Percentiles rank a stretch among this genome's conserved stretches.
phyloP scores from a whole-genome alignment of 2,329 filamentous ascomycete genomes.

The Aspergillus sp. region DNA sequence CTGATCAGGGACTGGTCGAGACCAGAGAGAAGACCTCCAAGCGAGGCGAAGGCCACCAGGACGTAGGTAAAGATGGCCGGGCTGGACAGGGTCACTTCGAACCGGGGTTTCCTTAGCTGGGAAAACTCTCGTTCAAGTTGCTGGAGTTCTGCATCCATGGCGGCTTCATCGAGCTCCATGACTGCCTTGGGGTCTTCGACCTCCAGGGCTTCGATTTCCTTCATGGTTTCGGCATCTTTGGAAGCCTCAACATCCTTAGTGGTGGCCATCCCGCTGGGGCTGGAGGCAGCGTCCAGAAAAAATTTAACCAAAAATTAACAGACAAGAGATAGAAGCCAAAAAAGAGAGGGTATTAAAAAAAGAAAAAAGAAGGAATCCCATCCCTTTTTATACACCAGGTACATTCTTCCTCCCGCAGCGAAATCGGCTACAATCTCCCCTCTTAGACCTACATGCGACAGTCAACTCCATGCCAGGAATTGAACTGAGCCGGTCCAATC shows the following conservation, averaged over 20 bases:
- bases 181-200: slow-evolving; percentile 17
- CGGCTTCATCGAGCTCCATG: slow-evolving; percentile 19
- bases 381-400: no score
- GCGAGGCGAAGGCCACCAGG: slow-evolving; percentile 62
- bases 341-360: no score
- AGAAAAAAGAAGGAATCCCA: no score
- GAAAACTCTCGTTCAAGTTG: slow-evolving; percentile 22
- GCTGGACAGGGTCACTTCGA: slow-evolving; percentile 44
- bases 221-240: slow-evolving; percentile 18
- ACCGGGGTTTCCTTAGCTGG: slow-evolving; percentile 10
- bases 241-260: slow-evolving; percentile 21
- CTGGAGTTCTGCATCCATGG: slow-evolving; percentile 24
- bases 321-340: no score
- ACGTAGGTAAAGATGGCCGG: not conserved
- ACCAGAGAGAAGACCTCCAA: slow-evolving; percentile 64
- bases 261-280: slow-evolving; percentile 5
- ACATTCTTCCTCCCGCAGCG: no score
- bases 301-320: no score
- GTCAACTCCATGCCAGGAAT: no score
- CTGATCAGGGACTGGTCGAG: slow-evolving; percentile 66
- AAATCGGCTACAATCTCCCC: no score
- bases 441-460: no score
- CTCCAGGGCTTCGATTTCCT: slow-evolving; percentile 20
- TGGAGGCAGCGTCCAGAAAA: no score
- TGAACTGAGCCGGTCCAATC: no score